Evolutionary conservation across 768 basidiomycete genomes (phyloP), one percentile per base, ranked within the genome.

Genomic region (Lanmaoa pseudosensibilis): DNA sequence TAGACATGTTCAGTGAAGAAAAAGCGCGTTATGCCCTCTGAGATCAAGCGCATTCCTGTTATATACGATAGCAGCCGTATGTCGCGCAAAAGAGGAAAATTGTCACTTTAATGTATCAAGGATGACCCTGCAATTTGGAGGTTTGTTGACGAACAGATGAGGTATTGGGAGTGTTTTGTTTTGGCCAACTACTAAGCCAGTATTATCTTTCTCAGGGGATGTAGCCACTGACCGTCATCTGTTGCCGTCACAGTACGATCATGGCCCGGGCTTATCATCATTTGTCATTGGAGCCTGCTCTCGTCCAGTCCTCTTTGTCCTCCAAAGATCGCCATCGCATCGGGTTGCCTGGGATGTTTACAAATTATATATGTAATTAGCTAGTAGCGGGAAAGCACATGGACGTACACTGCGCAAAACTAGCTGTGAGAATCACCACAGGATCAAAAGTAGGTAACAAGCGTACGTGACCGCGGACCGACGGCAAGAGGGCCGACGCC

Each of bases 1-100:
- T 7, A 32, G 61, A 54, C 65, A 67, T 65, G 30, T 30, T 58
- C 12, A 4, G 33, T 7, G 25, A 36, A 19, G 47, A 37, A 45
- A 23, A 45, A 23, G 19, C 7, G 45, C 16, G 23, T 15, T n/a
- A 27, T 8, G 34, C 32, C 10, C 19, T 46, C 19, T 21, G 23
- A 5, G 46, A 50, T 41, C 30, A 11, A 19, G 37, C 33, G 1
- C 16, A 19, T 13, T 30, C 34, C 21, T 21, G 21, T 51, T 55
- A 54, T 57, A 54, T 57, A 36, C 21, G 19, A 6, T 43, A 10
- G 41, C 18, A 11, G 21, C 33, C 9, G 19, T 37, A 37, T 38
- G 21, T 27, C 48, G 33, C 43, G 54, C 37, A 56, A 62, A 57
- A 43, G 32, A 15, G 53, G 44, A 18, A 25, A 34, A 37, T 33